Conservation (phyloP, 1,284 basidiomycete genomes). For the Fomitopsis pinicola region DNA sequence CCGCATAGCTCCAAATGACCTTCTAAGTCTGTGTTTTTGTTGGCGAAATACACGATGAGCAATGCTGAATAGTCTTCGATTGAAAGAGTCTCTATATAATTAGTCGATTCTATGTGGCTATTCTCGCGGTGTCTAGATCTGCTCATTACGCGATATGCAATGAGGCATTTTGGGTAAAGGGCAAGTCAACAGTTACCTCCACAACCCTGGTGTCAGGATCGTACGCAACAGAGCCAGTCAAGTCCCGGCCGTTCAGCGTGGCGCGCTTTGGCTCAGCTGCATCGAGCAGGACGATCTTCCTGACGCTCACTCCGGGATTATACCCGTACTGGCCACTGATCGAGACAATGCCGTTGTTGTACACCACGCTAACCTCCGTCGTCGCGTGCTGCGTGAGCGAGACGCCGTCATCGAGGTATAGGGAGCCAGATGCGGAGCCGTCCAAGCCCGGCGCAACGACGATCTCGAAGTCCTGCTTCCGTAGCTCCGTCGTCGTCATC, state of each 20-base stretch:
- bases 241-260: constrained; percentile 33
- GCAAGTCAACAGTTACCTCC: constrained; percentile 33
- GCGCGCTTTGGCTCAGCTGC: constrained; percentile 30
- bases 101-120: too few species aligned
- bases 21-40: too few species aligned
- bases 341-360: constrained; percentile 34
- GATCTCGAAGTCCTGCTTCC: constrained; percentile 56
- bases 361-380: constrained; percentile 45
- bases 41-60: too few species aligned
- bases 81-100: too few species aligned
- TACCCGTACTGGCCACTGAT: constrained; percentile 51
- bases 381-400: constrained; percentile 40
- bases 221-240: constrained; percentile 22
- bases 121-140: too few species aligned
- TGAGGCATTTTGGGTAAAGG: constrained; percentile 33
- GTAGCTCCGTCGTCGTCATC: constrained; percentile 56
- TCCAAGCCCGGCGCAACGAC: constrained; percentile 50
- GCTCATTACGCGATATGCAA: constrained; percentile 19
- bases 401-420: constrained; percentile 65
- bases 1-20: too few species aligned
- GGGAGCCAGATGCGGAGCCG: constrained; percentile 44
- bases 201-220: constrained; percentile 36
- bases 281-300: constrained; percentile 42
- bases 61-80: too few species aligned
- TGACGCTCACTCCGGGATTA: constrained; percentile 38